Percentiles rank a stretch among this genome's conserved stretches.
Evolutionary conservation across 495 filamentous ascomycete genomes (phyloP).

Genomic region (Tuber magnatum): DNA sequence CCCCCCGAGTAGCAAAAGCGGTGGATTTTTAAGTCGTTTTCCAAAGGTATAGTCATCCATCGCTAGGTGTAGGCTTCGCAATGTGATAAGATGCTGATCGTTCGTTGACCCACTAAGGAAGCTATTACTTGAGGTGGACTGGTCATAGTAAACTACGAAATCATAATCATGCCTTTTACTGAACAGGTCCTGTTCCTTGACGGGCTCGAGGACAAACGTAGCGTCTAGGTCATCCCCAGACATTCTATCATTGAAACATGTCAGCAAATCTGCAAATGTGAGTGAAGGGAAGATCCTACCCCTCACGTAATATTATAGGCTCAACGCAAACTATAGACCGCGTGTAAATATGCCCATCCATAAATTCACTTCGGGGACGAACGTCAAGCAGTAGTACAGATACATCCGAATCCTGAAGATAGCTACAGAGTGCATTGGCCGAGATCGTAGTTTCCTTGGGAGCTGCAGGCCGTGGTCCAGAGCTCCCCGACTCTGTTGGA

Average conservation of each 20-base stretch:
- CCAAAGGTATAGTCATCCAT: constrained; percentile 72
- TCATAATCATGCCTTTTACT: constrained; percentile 72
- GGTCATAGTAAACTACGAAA: constrained; percentile 84
- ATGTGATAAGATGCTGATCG: constrained; percentile 50
- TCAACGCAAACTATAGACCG: constrained; percentile 82
- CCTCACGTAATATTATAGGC: constrained; percentile 64
- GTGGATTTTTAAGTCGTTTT: constrained; percentile 59
- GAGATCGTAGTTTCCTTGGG: constrained; percentile 58
- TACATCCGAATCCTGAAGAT: constrained; percentile 51
- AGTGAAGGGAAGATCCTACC: constrained; percentile 22
- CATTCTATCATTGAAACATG: constrained; percentile 47
- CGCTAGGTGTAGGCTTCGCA: constrained; percentile 68
- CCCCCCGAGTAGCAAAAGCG: constrained; percentile 72
- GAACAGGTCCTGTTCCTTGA: constrained; percentile 62
- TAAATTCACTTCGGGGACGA: constrained; percentile 70
- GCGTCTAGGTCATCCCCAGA: constrained; percentile 81
- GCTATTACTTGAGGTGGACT: constrained; percentile 52
- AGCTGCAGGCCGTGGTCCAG: constrained; percentile 42
- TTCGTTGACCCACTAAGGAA: constrained; percentile 48
- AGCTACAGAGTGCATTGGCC: constrained; percentile 58
- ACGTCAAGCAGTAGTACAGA: constrained; percentile 78
- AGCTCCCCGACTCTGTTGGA: constrained; percentile 16
- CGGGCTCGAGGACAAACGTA: constrained; percentile 69
- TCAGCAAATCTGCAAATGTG: not conserved
- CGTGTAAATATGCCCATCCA: constrained; percentile 77